Base-by-base conservation (phyloP, 2,329 filamentous ascomycete genomes). In the Colletotrichum nymphaeae region DNA sequence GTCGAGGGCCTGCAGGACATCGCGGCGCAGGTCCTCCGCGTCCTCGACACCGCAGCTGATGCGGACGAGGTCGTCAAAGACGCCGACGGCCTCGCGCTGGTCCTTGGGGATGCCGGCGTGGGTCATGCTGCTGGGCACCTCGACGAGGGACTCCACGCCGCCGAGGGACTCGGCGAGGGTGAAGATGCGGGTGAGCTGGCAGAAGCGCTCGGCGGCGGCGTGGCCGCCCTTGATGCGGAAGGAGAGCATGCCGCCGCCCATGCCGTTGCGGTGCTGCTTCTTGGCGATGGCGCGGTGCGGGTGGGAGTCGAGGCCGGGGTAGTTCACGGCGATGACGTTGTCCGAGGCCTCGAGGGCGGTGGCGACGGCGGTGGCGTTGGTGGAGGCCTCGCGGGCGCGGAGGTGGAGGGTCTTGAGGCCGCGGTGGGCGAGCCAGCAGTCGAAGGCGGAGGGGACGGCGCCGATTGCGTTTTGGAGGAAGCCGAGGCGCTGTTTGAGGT, bases 401-500 rank as follows among this genome's bases (percentile, higher is more conserved):
- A 99, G 89, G 84, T 99, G 97, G 55, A 99, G 90, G 4, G 97
- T 99, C 89, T 99, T 99, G 78, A 98, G 90, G 77, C 97, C 97
- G 76, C 97, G 93, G 86, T 99, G 97, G 63, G 97, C 97, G 76
- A 99, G 94, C 97, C 97, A 99, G 86, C 93, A 95, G 88, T 99
- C 97, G 81, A 99, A 99, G 53, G 97, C 90, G 0, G 94, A 97
- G 65, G 97, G 97, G 4, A 99, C 93, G 74, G 96, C 96, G 75
- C 97, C 97, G 77, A 98, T 97, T 77, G 97, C 97, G 85, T 99
- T 99, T 83, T 99, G 97, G 52, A 99, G 89, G 88, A 98, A 99
- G 64, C 91, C 88, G 26, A 99, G 90, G 55, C 94, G 92, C 75
- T 92, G 87, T 81, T 92, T 92, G 77, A 99, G 88, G 22, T 91